Evolutionary conservation across 1,139 yeast species (phyloP).

Genomic region (Geotrichum cucujoidarum): DNA sequence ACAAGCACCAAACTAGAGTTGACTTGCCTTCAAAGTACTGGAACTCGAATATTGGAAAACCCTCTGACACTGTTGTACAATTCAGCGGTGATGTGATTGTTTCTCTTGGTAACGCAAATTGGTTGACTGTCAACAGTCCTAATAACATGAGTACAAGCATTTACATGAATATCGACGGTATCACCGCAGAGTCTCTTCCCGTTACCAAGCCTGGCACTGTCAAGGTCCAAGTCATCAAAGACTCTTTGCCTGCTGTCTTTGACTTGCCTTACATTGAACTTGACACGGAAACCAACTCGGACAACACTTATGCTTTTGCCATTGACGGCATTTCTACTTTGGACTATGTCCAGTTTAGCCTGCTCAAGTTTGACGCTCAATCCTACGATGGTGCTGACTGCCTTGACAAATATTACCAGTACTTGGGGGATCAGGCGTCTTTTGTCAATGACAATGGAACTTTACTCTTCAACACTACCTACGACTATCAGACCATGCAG

Average conservation of each 20-base stretch:
- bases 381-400: constrained; percentile 1
- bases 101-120: constrained; percentile 14
- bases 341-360: constrained; percentile 13
- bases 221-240: constrained; percentile 10
- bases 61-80: constrained; percentile 1
- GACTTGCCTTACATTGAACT: constrained; percentile 8
- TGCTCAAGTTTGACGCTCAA: constrained; percentile 10
- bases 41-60: constrained; percentile 1
- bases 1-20: background rate
- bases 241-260: constrained; percentile 17
- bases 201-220: constrained; percentile 12
- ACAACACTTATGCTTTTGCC: constrained; percentile 14
- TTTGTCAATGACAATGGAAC: constrained; percentile 14
- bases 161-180: constrained; percentile 13
- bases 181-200: constrained; percentile 15
- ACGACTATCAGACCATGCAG: constrained; percentile 11
- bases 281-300: constrained; percentile 5
- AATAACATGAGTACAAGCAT: constrained; percentile 9
- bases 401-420: constrained; percentile 12
- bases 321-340: constrained; percentile 14
- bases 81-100: constrained; percentile 16
- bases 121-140: constrained; percentile 13
- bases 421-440: constrained; percentile 1
- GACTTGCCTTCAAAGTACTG: constrained; percentile 7
- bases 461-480: constrained; percentile 16